A percentile compares a stretch with the other conserved stretches of the same genome.
phyloP scores from a whole-genome alignment of 805 yeast species.

The Ogataea degrootiae region DNA sequence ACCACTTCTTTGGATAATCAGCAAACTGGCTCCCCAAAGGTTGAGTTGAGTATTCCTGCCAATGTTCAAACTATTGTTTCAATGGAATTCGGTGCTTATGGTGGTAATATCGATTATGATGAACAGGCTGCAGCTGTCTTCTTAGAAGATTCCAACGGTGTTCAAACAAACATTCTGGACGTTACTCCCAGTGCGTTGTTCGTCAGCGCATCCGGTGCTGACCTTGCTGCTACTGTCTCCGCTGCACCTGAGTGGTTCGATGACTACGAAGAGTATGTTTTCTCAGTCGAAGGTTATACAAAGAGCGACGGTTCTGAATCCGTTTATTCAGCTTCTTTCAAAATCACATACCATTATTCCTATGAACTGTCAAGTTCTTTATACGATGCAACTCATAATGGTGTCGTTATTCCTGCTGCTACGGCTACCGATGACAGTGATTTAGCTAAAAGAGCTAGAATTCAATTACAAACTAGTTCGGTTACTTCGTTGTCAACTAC shows the following conservation, averaged over 20 bases:
- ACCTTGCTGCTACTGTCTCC: neutral
- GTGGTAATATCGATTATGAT: neutral
- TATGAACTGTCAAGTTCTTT: neutral
- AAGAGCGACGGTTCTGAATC: neutral
- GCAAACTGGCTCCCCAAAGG: neutral
- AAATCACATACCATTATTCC: neutral
- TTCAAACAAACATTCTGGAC: neutral
- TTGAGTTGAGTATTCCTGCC: neutral
- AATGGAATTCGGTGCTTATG: neutral
- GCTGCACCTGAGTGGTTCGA: neutral
- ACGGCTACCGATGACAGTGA: neutral
- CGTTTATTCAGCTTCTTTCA: neutral
- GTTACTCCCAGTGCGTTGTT: neutral
- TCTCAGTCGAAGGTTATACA: neutral
- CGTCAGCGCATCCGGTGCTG: neutral
- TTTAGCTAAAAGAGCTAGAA: neutral
- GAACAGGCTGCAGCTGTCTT: neutral
- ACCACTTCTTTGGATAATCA: neutral
- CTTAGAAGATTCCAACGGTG: neutral
- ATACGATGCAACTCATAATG: neutral
- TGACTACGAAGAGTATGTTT: neutral
- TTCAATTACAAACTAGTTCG: conserved; percentile 1
- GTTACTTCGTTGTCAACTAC: conserved; percentile 1
- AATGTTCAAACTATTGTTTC: neutral
- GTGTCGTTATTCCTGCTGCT: neutral